Base-by-base conservation (phyloP, 169 alveolate species). In the Plasmodium sp. region DNA sequence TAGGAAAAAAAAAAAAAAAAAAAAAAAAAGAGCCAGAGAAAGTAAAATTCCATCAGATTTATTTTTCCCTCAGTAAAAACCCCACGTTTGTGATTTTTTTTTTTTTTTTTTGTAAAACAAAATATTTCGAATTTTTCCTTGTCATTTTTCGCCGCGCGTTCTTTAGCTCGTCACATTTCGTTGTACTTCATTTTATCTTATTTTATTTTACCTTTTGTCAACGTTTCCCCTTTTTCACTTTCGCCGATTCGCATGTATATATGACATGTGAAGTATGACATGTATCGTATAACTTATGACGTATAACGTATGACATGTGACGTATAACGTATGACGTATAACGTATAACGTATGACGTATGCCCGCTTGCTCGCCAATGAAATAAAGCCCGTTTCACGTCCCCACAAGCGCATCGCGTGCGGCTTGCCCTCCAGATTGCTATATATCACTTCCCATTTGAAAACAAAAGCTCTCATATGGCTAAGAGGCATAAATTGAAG, bases 401-500 rank as follows among this genome's bases (percentile, higher is more conserved):
- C n/a, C 43, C 77, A 67, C 33, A 67, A 67, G n/a, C 39, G 33
- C 77, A 67, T 31, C 77, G 39, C 33, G 77, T 67, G 77, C 14
- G 5, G n/a, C n/a, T 67, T 67, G 77, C 77, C 77, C 3, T 67
- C 5, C 33, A 67, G 43, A 67, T 18, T 22, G 77, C 77, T 67
- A 67, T 67, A 67, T 67, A 67, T 6, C 39, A 67, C 77, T 67
- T 67, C 43, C 18, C 77, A 16, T 67, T 67, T 67, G 77, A 67
- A 67, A 67, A 31, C 27, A 67, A 67, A 27, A 67, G 34, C 39
- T 18, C 39, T 22, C 77, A 41, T 86, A 86, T 86, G 93, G 93
- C 93, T 86, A 86, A 86, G 48, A 86, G 93, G 81, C 93, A 75
- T 58, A 86, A 86, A 86, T 75, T 86, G 67, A 86, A 75, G 85